Evolutionary conservation across 2,329 filamentous ascomycete species (phyloP).

Genomic region (Colletotrichum sp.): DNA sequence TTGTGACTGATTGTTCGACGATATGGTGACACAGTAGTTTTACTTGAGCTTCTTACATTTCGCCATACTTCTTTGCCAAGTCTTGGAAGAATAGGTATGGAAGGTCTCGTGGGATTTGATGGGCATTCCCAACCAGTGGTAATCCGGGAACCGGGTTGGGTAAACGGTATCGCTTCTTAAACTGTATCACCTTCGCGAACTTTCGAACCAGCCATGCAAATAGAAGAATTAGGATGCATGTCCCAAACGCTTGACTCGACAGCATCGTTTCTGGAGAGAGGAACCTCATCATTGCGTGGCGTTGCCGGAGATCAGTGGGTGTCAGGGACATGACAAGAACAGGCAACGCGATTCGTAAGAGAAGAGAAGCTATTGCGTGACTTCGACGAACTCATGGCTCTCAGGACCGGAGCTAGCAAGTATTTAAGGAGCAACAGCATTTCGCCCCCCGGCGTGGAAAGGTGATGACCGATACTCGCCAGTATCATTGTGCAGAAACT

Average conservation of each 20-base stretch:
- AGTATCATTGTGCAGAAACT: background rate
- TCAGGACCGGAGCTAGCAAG: background rate
- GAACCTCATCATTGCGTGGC: background rate
- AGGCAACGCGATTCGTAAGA: rapidly evolving
- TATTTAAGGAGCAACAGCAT: background rate
- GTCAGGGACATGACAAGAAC: background rate
- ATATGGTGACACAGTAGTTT: rapidly evolving
- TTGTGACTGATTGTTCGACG: background rate
- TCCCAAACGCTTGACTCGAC: background rate
- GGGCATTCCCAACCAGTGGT: background rate
- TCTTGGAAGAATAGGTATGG: background rate
- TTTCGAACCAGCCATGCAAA: background rate
- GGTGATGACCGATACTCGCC: background rate
- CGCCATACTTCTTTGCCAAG: background rate
- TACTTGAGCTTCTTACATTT: background rate
- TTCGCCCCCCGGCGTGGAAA: background rate
- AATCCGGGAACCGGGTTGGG: background rate
- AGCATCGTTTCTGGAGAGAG: background rate
- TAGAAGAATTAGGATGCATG: background rate
- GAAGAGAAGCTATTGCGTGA: background rate
- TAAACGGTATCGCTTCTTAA: background rate
- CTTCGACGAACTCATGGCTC: background rate
- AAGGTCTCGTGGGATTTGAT: background rate
- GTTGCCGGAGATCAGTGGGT: rapidly evolving
- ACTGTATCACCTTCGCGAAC: background rate